Evolutionary conservation across 306 rosid genomes (phyloP).

Genomic region (Cyclanthera cordifolia): DNA sequence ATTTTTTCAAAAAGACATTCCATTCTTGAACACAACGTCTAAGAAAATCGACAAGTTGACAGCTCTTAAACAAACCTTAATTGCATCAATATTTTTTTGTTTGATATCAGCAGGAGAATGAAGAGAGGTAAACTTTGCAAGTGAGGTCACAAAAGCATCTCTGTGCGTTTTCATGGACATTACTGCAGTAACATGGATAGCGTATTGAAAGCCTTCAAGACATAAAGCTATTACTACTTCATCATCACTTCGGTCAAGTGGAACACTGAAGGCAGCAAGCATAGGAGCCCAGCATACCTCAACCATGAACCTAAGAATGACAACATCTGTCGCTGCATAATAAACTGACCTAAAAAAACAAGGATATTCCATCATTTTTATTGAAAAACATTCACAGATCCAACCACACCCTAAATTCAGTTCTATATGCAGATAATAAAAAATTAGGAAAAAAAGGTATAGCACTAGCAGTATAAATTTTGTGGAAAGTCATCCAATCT

Average conservation of each 20-base stretch:
- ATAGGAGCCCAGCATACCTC: constrained; percentile 99
- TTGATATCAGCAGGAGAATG: constrained; percentile 98
- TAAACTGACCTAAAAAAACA: constrained; percentile 70
- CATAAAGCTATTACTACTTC: constrained; percentile 75
- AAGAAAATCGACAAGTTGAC: neutral
- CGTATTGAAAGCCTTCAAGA: constrained; percentile 86
- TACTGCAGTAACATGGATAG: constrained; percentile 86
- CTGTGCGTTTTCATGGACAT: constrained; percentile 99
- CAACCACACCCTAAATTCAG: neutral
- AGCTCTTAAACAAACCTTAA: constrained; percentile 54
- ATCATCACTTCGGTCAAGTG: constrained; percentile 94
- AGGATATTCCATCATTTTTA: neutral
- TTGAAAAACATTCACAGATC: neutral
- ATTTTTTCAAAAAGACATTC: neutral
- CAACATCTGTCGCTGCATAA: constrained; percentile 91
- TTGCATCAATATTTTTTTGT: constrained; percentile 83
- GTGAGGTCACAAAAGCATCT: constrained; percentile 93
- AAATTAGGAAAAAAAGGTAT: neutral
- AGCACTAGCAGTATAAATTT: neutral
- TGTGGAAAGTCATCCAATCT: constrained; percentile 21
- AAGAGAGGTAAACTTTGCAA: constrained; percentile 90
- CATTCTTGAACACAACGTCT: neutral
- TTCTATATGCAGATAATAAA: neutral
- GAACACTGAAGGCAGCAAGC: constrained; percentile 99
- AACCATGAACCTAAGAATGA: constrained; percentile 89